Evolutionary conservation across 768 basidiomycete genomes (phyloP).

Genomic region (Mycena rebaudengoi): DNA sequence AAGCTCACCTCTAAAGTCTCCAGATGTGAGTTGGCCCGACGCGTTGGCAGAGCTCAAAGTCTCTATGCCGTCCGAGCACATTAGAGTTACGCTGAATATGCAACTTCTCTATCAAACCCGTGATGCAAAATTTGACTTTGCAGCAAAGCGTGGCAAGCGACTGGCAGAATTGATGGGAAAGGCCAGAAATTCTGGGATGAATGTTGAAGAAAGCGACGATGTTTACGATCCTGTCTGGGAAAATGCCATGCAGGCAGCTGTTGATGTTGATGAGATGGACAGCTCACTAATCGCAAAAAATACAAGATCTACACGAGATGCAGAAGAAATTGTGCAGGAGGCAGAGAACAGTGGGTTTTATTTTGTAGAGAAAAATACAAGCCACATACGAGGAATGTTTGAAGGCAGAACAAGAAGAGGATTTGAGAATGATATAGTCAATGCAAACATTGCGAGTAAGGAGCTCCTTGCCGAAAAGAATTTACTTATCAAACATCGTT

Average conservation of each 20-base stretch:
- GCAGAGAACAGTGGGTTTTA: neutral
- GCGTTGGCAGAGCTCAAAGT: neutral
- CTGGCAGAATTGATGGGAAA: neutral
- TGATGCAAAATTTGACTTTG: conserved; percentile 14
- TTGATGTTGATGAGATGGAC: neutral
- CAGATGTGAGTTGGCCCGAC: neutral
- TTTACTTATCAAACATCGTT: neutral
- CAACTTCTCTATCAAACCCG: neutral
- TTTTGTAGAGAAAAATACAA: neutral
- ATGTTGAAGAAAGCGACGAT: neutral
- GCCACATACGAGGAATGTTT: neutral
- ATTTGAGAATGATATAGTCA: neutral
- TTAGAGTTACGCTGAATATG: neutral
- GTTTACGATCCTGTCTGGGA: conserved; percentile 4
- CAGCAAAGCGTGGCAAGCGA: neutral
- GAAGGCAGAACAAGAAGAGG: conserved; percentile 1
- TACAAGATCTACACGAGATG: neutral
- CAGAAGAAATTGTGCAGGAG: neutral
- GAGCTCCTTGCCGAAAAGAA: neutral
- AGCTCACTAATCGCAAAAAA: neutral
- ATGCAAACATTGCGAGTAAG: neutral
- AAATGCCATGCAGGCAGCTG: neutral
- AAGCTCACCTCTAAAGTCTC: neutral
- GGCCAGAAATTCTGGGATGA: neutral
- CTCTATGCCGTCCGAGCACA: neutral